These are phyloP conservation scores for Metschnikowia hibisci DNA, from an alignment of 805 yeast species.

Conservation along the genomic window DNA sequence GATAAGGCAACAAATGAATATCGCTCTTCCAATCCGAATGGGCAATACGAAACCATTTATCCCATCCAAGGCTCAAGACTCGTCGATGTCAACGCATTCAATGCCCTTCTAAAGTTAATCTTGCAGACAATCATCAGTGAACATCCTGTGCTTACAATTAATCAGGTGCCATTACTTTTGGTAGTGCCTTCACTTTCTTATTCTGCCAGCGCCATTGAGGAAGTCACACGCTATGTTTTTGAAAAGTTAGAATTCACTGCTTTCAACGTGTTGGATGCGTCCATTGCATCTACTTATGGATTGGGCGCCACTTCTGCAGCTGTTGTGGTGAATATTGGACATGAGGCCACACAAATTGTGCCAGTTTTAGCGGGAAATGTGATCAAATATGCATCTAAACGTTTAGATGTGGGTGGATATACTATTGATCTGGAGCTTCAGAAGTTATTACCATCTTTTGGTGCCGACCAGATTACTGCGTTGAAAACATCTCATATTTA, in stretches of 20 bases:
- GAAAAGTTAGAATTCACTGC: constrained; percentile 71
- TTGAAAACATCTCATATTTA: constrained; percentile 72
- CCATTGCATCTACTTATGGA: constrained; percentile 72
- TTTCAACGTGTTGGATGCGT: constrained; percentile 62
- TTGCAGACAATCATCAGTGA: constrained; percentile 36
- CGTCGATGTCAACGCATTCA: constrained; percentile 64
- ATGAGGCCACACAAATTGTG: constrained; percentile 66
- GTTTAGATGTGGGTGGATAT: constrained; percentile 60
- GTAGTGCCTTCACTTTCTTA: constrained; percentile 60
- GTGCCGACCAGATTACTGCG: constrained; percentile 58
- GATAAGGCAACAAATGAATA: constrained; percentile 35
- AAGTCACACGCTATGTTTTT: constrained; percentile 68
- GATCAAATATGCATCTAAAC: constrained; percentile 49
- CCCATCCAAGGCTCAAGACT: constrained; percentile 69
- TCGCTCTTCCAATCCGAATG: constrained; percentile 26
- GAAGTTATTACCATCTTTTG: constrained; percentile 55
- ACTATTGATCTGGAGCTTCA: constrained; percentile 53
- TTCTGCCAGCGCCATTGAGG: constrained; percentile 65
- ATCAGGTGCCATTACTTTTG: constrained; percentile 68
- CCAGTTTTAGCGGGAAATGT: constrained; percentile 76
- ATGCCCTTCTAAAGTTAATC: constrained; percentile 50
- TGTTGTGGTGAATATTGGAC: constrained; percentile 77
- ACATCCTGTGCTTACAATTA: constrained; percentile 46
- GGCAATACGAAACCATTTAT: constrained; percentile 41
- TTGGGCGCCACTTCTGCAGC: constrained; percentile 62